phyloP scores from a whole-genome alignment of 306 rosid genomes.

The Mimosa pudica region DNA sequence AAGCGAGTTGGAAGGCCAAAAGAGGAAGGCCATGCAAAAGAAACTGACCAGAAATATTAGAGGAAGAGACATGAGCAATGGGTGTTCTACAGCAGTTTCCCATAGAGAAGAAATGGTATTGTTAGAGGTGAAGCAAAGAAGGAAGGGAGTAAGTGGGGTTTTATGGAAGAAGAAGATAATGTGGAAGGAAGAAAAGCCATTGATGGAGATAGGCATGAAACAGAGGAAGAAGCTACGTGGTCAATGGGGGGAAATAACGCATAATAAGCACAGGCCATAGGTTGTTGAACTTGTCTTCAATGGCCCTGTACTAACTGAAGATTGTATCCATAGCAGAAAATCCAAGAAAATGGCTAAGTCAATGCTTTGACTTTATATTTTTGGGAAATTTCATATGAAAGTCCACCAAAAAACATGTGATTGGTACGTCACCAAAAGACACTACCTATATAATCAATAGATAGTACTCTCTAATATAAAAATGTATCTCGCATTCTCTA shows the following conservation, averaged over 20 bases:
- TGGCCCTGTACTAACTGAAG: no score
- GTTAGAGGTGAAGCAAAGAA: background rate
- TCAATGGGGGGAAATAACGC: conserved; percentile 34
- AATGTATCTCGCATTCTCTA: no score
- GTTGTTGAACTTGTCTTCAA: background rate
- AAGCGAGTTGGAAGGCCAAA: background rate
- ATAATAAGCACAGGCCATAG: background rate
- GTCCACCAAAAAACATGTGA: no score
- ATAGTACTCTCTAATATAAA: no score
- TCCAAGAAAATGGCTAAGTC: no score
- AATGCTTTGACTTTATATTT: no score
- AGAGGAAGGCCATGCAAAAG: background rate
- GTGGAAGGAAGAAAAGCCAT: background rate
- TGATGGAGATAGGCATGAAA: background rate
- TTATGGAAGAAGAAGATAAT: conserved; percentile 20
- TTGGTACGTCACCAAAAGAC: no score
- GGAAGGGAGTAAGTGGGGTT: conserved; percentile 5
- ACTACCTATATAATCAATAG: no score
- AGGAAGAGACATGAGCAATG: conserved; percentile 73
- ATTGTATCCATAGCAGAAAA: no score
- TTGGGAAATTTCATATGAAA: no score
- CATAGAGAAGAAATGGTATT: conserved; percentile 40
- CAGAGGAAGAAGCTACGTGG: conserved; percentile 20
- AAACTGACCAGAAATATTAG: conserved; percentile 48
- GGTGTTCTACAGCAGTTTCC: conserved; percentile 66